Evolutionary conservation across 768 basidiomycete species (phyloP), one percentile per base, ranked within the genome.

Genomic region (Tylopilus cervinicoccineus): DNA sequence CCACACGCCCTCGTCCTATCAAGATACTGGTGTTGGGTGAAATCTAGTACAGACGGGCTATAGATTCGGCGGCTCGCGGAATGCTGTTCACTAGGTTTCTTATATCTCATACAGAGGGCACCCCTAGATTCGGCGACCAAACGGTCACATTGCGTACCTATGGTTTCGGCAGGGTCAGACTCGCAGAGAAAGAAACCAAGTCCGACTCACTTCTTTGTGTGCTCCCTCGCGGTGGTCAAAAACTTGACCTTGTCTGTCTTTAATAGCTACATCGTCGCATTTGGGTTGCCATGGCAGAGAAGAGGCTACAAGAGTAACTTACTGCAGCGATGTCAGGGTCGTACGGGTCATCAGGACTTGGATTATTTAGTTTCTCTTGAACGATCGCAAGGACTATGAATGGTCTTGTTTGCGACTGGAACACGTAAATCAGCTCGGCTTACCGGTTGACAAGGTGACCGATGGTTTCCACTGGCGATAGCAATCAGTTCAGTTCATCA

Each of bases 271-370:
- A 44, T 6, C 41, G 14, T 33, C 24, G 39, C 27, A 17, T 44
- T 22, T 51, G 48, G 29, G 43, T 29, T 6, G 39, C 44, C 43
- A 43, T 46, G 4, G 20, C 16, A n/a, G 28, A 40, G 4, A 36
- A 50, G 14, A 38, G 38, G 29, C 37, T 4, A 20, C 38, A 38
- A 47, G n/a, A 24, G n/a, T n/a, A n/a, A 70, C 84, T 46, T 62
- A 92, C 86, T 27, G 83, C 84, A 31, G 90, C 90, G 56, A 91
- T 87, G 1, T 91, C 88, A 24, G 90, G 86, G 59, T 91, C 87
- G 59, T 89, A 93, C 1, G 90, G 90, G 62, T 93, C 90, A 59
- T 93, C 90, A 16, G 88, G 76, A 62, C 85, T 88, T 16, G 90
- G 90, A 64, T 92, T 89, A 64, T 91, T 91, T 43, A 93, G 61